phyloP scores from a whole-genome alignment of 306 rosid genomes.

The Quercus alba region DNA sequence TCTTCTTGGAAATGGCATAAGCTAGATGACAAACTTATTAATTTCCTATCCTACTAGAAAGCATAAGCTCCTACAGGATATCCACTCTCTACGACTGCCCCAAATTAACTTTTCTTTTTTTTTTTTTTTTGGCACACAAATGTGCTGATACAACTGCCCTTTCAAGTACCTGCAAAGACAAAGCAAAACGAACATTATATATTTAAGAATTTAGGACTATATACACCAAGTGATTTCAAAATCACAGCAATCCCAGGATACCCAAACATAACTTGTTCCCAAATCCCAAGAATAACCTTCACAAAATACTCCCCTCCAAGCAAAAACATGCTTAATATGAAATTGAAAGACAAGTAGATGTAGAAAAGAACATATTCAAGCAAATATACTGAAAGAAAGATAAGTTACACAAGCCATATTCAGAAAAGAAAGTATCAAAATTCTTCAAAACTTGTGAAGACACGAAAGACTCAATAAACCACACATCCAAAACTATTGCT shows the following conservation, averaged over 20 bases:
- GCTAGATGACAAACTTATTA: slow-evolving; percentile 1
- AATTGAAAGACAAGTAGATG: not conserved
- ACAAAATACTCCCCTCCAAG: not conserved
- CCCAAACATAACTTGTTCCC: not conserved
- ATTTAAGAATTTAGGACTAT: slow-evolving; percentile 3
- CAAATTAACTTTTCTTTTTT: not conserved
- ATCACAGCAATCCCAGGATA: not conserved
- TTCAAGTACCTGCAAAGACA: slow-evolving; percentile 78
- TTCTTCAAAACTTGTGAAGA: too few relatives aligned
- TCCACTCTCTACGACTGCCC: slow-evolving; percentile 23
- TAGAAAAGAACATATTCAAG: not conserved
- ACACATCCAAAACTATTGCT: too few relatives aligned
- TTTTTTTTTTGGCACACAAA: slow-evolving; percentile 15
- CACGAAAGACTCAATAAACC: too few relatives aligned
- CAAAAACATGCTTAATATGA: not conserved
- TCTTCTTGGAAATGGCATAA: slow-evolving; percentile 1
- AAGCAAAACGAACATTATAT: slow-evolving; percentile 19
- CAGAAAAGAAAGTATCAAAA: too few relatives aligned
- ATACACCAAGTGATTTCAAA: not conserved
- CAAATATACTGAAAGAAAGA: not conserved
- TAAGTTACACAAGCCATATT: too few relatives aligned
- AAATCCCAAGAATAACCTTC: not conserved
- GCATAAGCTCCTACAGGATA: slow-evolving; percentile 6
- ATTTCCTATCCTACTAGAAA: slow-evolving; percentile 4
- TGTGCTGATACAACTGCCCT: slow-evolving; percentile 37